A percentile compares a stretch with the other conserved stretches of the same genome.
These are phyloP conservation scores for Hypoxylon trugodes DNA, from an alignment of 495 filamentous ascomycete genomes.

Conservation along the genomic window DNA sequence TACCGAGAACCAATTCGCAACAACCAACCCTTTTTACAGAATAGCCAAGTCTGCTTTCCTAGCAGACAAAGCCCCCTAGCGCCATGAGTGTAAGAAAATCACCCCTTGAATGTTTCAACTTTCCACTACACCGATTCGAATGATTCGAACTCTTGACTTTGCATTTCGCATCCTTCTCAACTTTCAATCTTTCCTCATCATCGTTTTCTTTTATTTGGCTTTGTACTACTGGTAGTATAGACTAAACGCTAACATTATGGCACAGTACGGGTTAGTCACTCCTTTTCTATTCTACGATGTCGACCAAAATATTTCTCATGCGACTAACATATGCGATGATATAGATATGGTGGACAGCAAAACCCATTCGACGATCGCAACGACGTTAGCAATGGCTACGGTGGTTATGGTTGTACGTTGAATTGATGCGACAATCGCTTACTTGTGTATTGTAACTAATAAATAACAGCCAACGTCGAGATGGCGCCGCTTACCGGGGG, in stretches of 20 bases:
- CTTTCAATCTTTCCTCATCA: conserved; percentile 8
- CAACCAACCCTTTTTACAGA: background rate
- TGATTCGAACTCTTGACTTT: conserved; percentile 11
- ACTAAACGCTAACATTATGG: conserved; percentile 41
- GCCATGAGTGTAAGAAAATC: conserved; percentile 59
- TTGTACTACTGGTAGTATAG: conserved; percentile 15
- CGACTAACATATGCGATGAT: conserved; percentile 37
- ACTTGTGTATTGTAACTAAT: conserved; percentile 15
- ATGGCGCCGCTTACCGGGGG: conserved; percentile 67
- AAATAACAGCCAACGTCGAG: conserved; percentile 61
- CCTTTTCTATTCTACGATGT: conserved; percentile 10
- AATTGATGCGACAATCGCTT: conserved; percentile 30
- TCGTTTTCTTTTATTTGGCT: conserved; percentile 11
- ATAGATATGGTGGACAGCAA: conserved; percentile 54
- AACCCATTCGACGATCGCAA: conserved; percentile 63
- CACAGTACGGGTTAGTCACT: conserved; percentile 51
- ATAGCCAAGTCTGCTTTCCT: conserved; percentile 27
- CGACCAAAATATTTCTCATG: background rate
- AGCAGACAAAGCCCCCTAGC: conserved; percentile 28
- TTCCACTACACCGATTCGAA: conserved; percentile 20
- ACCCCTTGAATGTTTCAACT: conserved; percentile 41
- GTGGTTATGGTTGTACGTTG: conserved; percentile 58
- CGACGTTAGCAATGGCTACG: conserved; percentile 40
- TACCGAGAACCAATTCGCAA: background rate
- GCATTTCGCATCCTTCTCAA: conserved; percentile 13